Base-by-base conservation (phyloP, 257 asterid genomes). In the Leptodermis oblonga region DNA sequence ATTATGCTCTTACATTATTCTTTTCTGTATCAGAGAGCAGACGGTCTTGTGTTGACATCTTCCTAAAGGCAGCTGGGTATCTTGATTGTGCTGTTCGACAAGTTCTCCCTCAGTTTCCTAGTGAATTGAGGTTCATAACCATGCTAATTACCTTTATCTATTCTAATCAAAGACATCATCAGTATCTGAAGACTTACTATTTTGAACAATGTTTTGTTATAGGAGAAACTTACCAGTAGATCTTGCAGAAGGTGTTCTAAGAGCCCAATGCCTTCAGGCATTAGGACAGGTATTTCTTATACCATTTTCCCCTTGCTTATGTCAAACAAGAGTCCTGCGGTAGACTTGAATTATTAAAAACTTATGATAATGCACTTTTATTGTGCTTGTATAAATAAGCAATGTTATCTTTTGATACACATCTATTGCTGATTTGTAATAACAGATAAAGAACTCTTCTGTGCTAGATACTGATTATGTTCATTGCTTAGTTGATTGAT, bases 221-320 rank as follows among this genome's bases (percentile, higher is more conserved):
- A 90, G 98, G 92, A 85, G 95, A 77, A 84, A 87, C 77, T 83
- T 93, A 73, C 97, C 98, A 0, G 97, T 90, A 73, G 98, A 93
- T 83, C 95, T 93, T 70, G 90, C 97, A 69, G 98, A 93, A 86
- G 98, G 97, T 76, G 96, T 84, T 76, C 82, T 93, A 52, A 84
- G 97, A 76, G 93, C 98, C 70, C 95, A 88, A 70, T 90, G 97
- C 83, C 98, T 93, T 76, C 95, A 93, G 85, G 96, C 95, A 36
- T 78, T 93, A 70, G 98, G 97, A 63, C 97, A 93, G 97, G 96
- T 93, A 88, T 72, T 36, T 43, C 65, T 79, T 66, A 71, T 62
- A 48, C 66, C 55, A 22, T 46, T 28, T 71, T 67, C 51, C 23
- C 70, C 52, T 66, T 64, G 54, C 52, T 73, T 71, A 14, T 30